Evolutionary conservation across 139 green algal species (phyloP).

Genomic region (Gonium pectorale): DNA sequence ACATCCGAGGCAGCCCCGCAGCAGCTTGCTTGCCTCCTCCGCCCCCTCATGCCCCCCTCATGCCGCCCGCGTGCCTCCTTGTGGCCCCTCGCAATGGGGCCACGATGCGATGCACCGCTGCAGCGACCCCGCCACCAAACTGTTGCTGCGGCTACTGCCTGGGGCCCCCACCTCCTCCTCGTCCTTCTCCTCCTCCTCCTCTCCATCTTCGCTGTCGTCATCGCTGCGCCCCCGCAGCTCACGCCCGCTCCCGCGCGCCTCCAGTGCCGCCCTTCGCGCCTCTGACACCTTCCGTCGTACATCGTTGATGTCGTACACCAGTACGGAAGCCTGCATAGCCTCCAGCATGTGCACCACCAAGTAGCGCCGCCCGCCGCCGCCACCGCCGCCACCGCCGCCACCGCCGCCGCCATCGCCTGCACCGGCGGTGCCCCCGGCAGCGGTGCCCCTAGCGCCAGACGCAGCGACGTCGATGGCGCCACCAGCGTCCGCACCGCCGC

Average conservation of each 20-base stretch:
- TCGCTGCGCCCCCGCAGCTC: not conserved
- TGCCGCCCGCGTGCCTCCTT: too few species aligned
- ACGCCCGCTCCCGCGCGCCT: not conserved
- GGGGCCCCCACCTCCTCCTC: not conserved
- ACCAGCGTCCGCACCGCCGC: too few species aligned
- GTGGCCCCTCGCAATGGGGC: too few species aligned
- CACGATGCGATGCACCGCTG: too few species aligned
- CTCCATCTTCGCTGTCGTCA: not conserved
- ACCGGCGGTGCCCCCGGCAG: not conserved
- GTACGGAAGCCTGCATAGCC: conserved; percentile 18
- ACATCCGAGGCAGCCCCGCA: too few species aligned
- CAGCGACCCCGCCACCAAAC: too few species aligned
- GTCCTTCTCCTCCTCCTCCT: not conserved
- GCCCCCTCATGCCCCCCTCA: too few species aligned
- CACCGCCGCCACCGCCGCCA: not conserved
- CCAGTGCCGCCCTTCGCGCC: not conserved
- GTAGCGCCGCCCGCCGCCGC: not conserved
- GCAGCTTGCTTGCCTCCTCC: too few species aligned
- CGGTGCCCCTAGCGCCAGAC: too few species aligned
- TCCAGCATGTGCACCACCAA: conserved; percentile 23
- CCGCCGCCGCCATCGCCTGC: not conserved
- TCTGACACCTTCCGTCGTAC: not conserved
- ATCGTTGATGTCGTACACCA: conserved; percentile 19
- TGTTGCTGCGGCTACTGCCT: too few species aligned
- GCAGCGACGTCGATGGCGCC: too few species aligned